A percentile compares a stretch with the other conserved stretches of the same genome.
Evolutionary conservation across 805 yeast genomes (phyloP).

Genomic region (Candida methanosorbosa): DNA sequence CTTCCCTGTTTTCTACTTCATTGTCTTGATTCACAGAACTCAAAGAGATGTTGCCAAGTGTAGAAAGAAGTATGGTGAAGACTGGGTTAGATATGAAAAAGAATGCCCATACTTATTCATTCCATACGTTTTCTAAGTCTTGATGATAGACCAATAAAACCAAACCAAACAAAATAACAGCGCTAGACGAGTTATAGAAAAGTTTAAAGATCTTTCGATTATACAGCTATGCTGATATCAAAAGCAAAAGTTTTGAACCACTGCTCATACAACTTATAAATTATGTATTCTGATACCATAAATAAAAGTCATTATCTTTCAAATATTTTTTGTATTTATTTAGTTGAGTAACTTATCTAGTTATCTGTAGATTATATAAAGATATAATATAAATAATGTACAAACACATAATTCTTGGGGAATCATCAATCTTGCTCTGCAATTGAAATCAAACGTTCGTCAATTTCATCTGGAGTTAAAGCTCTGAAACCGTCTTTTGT

Average conservation of each 20-base stretch:
- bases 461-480: slow-evolving; percentile 80
- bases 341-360: too few relatives aligned
- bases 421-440: slow-evolving; percentile 90
- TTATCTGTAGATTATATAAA: too few relatives aligned
- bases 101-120: slow-evolving; percentile 89
- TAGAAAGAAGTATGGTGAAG: slow-evolving; percentile 81
- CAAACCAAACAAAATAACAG: background rate
- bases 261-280: background rate
- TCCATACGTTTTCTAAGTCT: slow-evolving; percentile 68
- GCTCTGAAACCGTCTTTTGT: slow-evolving; percentile 59
- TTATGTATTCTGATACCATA: too few relatives aligned
- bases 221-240: too few relatives aligned
- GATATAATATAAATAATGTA: background rate
- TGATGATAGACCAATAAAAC: background rate
- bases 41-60: slow-evolving; percentile 82
- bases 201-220: too few relatives aligned
- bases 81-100: slow-evolving; percentile 81
- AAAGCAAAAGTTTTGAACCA: too few relatives aligned
- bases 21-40: slow-evolving; percentile 85
- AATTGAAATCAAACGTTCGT: slow-evolving; percentile 85
- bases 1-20: slow-evolving; percentile 84
- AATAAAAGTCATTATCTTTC: too few relatives aligned
- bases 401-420: background rate
- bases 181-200: background rate
- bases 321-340: too few relatives aligned